A percentile compares a stretch with the other conserved stretches of the same genome.
These are phyloP conservation scores for Bremia lactucae DNA, from an alignment of 352 stramenopile species.

Conservation along the genomic window DNA sequence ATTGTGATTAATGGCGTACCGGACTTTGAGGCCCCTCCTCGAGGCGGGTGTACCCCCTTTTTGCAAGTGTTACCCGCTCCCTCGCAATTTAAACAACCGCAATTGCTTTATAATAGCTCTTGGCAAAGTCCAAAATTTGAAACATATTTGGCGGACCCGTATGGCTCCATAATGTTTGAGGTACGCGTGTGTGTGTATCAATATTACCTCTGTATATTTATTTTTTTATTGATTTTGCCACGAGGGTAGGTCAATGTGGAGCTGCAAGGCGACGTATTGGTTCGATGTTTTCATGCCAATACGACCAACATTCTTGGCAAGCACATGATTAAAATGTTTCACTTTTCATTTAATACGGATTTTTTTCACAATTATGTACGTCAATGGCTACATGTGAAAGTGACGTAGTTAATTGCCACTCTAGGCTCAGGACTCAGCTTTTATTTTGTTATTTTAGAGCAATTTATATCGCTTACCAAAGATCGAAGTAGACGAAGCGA, in stretches of 20 bases:
- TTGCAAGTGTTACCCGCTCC: conserved; percentile 54
- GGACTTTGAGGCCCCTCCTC: conserved; percentile 56
- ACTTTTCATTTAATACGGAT: conserved; percentile 79
- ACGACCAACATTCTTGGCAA: conserved; percentile 60
- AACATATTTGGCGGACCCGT: conserved; percentile 40
- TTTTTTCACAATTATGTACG: conserved; percentile 65
- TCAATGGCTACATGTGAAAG: no score
- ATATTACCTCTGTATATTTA: background rate
- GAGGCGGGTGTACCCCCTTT: conserved; percentile 50
- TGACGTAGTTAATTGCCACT: no score
- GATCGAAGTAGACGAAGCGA: conserved; percentile 49
- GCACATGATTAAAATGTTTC: conserved; percentile 78
- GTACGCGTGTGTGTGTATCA: conserved; percentile 1
- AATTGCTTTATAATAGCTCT: conserved; percentile 61
- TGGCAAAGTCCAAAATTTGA: conserved; percentile 58
- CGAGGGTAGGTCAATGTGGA: conserved; percentile 63
- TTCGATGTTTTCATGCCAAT: conserved; percentile 70
- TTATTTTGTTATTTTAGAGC: no score
- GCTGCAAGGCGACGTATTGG: conserved; percentile 58
- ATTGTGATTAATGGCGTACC: conserved; percentile 68
- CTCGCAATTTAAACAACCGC: conserved; percentile 41
- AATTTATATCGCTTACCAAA: conserved; percentile 42
- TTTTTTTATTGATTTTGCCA: no score
- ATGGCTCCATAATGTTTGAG: conserved; percentile 47
- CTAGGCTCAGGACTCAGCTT: no score